Evolutionary conservation across 176 grass and related monocot genomes (phyloP).

Genomic region (Elymus sibiricus): DNA sequence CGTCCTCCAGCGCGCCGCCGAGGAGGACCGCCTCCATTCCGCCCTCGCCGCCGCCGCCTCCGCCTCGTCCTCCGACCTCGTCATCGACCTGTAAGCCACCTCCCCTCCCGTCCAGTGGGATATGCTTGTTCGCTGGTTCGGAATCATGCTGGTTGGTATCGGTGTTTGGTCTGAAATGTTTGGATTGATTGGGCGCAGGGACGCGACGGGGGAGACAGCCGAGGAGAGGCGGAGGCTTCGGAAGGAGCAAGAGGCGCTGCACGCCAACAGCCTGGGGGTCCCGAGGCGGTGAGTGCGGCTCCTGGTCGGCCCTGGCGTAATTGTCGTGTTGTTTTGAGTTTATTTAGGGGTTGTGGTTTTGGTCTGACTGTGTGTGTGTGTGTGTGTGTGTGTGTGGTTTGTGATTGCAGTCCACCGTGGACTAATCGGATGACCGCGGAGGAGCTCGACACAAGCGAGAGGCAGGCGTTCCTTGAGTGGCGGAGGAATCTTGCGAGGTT

Average conservation of each 20-base stretch:
- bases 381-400: not conserved
- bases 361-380: not conserved
- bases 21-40: conserved; percentile 41
- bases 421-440: conserved; percentile 67
- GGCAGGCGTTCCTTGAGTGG: conserved; percentile 73
- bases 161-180: not conserved
- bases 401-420: conserved; percentile 64
- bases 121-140: not conserved
- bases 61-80: conserved; percentile 29
- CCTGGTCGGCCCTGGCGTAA: not conserved
- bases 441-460: conserved; percentile 72
- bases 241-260: conserved; percentile 78
- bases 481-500: conserved; percentile 86
- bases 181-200: conserved; percentile 31
- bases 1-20: conserved; percentile 65
- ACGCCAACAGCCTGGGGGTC: conserved; percentile 64
- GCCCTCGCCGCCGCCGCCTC: conserved; percentile 30
- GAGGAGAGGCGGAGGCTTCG: conserved; percentile 53
- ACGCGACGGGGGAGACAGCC: conserved; percentile 39
- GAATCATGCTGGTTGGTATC: too few species aligned
- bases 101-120: not conserved
- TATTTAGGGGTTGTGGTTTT: not conserved
- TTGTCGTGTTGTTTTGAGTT: not conserved
- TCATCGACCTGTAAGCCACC: conserved; percentile 54
- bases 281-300: conserved; percentile 57